Base-by-base conservation (phyloP, 441 rosid species). In the Omphalea diandra region DNA sequence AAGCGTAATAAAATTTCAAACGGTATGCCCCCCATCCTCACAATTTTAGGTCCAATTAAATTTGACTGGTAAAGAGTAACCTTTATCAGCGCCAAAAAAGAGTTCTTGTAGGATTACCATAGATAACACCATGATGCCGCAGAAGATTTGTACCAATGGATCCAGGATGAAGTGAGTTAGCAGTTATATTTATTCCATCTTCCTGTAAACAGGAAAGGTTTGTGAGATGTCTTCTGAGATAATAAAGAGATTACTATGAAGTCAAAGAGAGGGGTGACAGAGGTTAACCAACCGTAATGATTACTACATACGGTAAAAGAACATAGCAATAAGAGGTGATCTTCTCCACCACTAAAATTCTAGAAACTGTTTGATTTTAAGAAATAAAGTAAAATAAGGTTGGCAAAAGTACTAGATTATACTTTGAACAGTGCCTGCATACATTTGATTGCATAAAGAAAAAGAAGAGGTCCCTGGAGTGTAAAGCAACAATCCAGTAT, bases 111-210 rank as follows among this genome's bases (percentile, higher is more conserved):
- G 26, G 63, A 63, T 79, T 75, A 88, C 91, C 78, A 55, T 80
- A 71, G 24, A 90, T 10, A 72, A 83, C 22, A 52, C 85, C 72
- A 75, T 77, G 84, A 77, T 83, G 75, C 31, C 88, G 90, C 27
- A 79, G 32, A 56, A 90, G 82, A 80, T 86, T 90, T 75, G 92
- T 90, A 38, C 68, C 72, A 66, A 88, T 88, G 66, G 74, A 66
- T 75, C 97, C 94, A 2, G 93, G 97, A 81, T 90, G 97, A 80
- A 88, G 80, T 44, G 93, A 82, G 81, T 90, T 90, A 64, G 86
- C 88, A 67, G 88, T 90, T 66, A 87, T 75, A 64, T 86, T 76
- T 65, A 81, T 88, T 68, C 83, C 88, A 12, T 82, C 86, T 67
- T 88, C 90, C 94, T 86, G 82, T 8, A 56, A 33, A 44, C 29